Conservation (phyloP, 2,329 filamentous ascomycete genomes). For the Aureobasidium lini region DNA sequence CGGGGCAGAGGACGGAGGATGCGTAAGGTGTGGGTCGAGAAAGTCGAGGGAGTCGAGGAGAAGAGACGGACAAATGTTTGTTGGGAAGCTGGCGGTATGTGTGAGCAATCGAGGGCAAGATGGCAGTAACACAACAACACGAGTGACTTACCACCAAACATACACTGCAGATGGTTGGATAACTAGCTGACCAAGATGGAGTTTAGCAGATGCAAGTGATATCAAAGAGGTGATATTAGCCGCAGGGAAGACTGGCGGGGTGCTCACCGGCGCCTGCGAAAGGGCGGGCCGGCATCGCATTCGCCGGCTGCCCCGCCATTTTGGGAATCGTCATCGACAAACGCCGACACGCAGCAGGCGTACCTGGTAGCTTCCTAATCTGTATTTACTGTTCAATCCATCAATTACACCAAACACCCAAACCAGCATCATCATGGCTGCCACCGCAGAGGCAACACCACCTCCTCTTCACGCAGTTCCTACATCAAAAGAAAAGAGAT, state of each 20-base stretch:
- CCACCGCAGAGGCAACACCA: conserved; percentile 27
- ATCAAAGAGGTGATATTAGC: neutral
- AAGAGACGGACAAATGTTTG: neutral
- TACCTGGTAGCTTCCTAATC: neutral
- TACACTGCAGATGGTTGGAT: neutral
- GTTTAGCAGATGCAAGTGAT: neutral
- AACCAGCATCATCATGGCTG: conserved; percentile 15
- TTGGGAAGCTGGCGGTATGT: neutral
- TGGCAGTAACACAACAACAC: neutral
- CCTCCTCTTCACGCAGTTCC: conserved; percentile 43
- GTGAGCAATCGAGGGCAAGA: neutral
- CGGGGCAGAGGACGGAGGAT: neutral
- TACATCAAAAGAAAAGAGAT: conserved; percentile 61
- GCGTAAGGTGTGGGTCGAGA: neutral
- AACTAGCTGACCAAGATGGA: neutral
- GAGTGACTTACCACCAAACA: neutral
- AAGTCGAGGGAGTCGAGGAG: neutral
- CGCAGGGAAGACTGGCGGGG: neutral
- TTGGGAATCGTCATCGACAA: neutral
- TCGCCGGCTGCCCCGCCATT: conserved; percentile 3
- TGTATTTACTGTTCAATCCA: neutral
- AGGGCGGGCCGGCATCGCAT: neutral
- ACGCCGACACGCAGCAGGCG: neutral
- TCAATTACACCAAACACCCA: neutral
- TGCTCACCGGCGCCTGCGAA: neutral